Base-by-base conservation (phyloP, 2,329 filamentous ascomycete genomes). In the Sclerotinia sclerotiorum region DNA sequence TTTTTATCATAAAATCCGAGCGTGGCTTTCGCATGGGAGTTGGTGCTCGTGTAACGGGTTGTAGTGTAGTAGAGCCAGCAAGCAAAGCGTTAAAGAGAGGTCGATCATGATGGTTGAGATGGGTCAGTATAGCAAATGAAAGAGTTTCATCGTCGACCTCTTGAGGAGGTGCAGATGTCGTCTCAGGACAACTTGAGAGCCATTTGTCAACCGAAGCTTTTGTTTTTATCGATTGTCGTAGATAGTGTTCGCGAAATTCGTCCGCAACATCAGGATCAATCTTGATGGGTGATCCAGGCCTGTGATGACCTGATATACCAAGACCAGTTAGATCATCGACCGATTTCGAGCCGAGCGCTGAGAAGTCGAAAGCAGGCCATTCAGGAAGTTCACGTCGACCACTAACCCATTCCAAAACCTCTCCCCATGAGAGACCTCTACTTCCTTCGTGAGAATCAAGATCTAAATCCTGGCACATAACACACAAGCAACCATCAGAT, bases 61-160 rank as follows among this genome's bases (percentile, higher is more conserved):
- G 83, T n/a, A 88, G 48, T 21, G 71, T 84, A 44, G 81, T 82
- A 0, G 85, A 82, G 7, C 87, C 87, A 1, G 82, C 88, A 55
- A 97, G 83, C 19, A 98, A 82, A 13, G 92, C 90, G 74, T 93
- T 94, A 81, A 96, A 97, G 62, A 90, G 86, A 0, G 91, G 91
- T 27, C 92, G 87, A 73, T 96, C 88, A 54, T 91, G 86, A 2
- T 87, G 82, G 64, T 90, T 88, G 17, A 98, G 84, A 76, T 93
- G 94, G 13, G 94, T 98, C 69, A 97, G 83, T 79, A 98, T 96
- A 66, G 94, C 94, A 80, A 98, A 97, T 2, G 91, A 90, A 48
- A 98, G 82, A 0, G 94, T 98, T 80, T 97, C 94, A 71, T 97
- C 94, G 75, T 97, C 94, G 7, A 97, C 90, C 69, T 97, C 94